Conservation (phyloP, 805 yeast species). For the Nakazawaea ishiwadae region DNA sequence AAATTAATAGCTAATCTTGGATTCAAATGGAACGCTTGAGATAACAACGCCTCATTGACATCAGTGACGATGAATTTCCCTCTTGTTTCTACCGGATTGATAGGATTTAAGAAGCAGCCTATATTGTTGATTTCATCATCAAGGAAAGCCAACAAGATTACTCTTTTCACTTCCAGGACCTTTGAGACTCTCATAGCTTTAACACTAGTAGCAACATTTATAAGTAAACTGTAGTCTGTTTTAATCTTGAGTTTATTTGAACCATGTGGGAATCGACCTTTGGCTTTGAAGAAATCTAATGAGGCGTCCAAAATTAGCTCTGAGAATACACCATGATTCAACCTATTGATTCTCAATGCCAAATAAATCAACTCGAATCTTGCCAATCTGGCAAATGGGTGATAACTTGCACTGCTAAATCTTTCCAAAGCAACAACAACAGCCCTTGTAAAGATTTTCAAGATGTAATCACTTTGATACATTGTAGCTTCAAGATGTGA, state of each 20-base stretch:
- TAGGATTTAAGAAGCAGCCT: constrained; percentile 73
- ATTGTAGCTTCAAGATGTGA: constrained; percentile 78
- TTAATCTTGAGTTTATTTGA: constrained; percentile 68
- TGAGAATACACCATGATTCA: constrained; percentile 38
- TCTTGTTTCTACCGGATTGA: constrained; percentile 35
- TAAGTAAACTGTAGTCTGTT: constrained; percentile 60
- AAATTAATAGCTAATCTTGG: constrained; percentile 73
- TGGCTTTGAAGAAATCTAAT: constrained; percentile 71
- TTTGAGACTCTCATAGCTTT: constrained; percentile 17
- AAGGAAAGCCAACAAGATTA: constrained; percentile 56
- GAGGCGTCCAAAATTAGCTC: constrained; percentile 58
- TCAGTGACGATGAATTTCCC: constrained; percentile 31
- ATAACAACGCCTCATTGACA: constrained; percentile 38
- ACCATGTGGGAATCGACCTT: constrained; percentile 76
- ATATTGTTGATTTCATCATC: constrained; percentile 71
- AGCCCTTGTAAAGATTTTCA: constrained; percentile 64
- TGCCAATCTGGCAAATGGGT: constrained; percentile 73
- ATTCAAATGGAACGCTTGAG: constrained; percentile 57
- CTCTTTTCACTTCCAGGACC: constrained; percentile 42
- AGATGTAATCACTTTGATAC: constrained; percentile 64
- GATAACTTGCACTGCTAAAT: constrained; percentile 60
- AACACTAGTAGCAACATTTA: constrained; percentile 24
- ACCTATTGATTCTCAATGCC: constrained; percentile 48
- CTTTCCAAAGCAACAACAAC: constrained; percentile 50
- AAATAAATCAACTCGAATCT: constrained; percentile 73